phyloP scores from a whole-genome alignment of 768 basidiomycete genomes.

The Suillus clintonianus region DNA sequence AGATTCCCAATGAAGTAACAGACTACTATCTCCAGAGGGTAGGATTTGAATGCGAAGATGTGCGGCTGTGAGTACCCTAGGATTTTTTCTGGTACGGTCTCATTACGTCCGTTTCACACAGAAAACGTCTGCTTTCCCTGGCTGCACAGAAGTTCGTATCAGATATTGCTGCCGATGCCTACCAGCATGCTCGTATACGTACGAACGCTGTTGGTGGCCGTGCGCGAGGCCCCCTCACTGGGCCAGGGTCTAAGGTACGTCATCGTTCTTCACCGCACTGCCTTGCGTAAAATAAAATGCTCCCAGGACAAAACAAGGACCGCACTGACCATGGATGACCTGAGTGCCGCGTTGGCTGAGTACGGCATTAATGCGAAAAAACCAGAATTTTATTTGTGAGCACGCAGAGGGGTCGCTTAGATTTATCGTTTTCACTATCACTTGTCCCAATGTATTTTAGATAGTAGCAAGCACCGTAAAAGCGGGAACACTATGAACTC shows the following conservation, averaged over 20 bases:
- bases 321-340: conserved; percentile 95
- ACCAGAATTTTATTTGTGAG: conserved; percentile 87
- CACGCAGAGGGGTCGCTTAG: background rate
- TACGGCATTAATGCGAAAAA: conserved; percentile 95
- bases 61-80: conserved; percentile 72
- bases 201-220: conserved; percentile 83
- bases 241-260: conserved; percentile 66
- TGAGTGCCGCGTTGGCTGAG: conserved; percentile 89
- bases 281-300: conserved; percentile 3
- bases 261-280: background rate
- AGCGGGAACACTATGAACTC: background rate
- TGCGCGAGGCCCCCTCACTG: conserved; percentile 54
- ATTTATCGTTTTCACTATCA: background rate
- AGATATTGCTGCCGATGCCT: conserved; percentile 95
- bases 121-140: conserved; percentile 91
- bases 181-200: conserved; percentile 95
- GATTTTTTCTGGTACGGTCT: conserved; percentile 5
- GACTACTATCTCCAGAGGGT: conserved; percentile 96
- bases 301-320: conserved; percentile 87
- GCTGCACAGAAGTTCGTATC: conserved; percentile 98
- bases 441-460: background rate
- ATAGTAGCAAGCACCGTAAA: background rate
- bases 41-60: conserved; percentile 94
- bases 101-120: conserved; percentile 30
- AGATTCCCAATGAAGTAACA: conserved; percentile 98